Percentiles rank a stretch among this genome's conserved stretches.
phyloP scores from a whole-genome alignment of 192 early-diverging fungal genomes.

The Linnemannia zychae region DNA sequence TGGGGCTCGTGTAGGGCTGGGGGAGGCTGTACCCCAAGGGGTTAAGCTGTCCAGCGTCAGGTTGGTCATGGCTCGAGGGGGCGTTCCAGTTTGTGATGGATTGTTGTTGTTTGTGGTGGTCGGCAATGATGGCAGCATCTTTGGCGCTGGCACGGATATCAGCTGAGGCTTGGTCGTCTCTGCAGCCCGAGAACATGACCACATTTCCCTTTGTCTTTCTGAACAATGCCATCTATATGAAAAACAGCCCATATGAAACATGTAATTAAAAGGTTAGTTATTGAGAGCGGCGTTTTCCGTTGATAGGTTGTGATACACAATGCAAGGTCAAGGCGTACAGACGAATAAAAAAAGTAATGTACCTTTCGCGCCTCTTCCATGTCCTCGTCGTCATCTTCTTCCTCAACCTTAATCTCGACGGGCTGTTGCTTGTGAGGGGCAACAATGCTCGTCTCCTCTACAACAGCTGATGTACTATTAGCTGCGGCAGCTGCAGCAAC shows the following conservation, averaged over 20 bases:
- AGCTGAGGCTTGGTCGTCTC: constrained; percentile 77
- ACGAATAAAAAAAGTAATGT: neutral
- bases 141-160: constrained; percentile 76
- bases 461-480: neutral
- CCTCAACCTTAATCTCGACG: neutral
- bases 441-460: neutral
- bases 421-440: neutral
- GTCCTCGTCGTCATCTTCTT: constrained; percentile 14
- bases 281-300: neutral
- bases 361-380: constrained; percentile 40
- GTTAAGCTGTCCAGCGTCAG: constrained; percentile 15
- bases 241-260: neutral
- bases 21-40: constrained; percentile 54
- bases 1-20: constrained; percentile 46
- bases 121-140: constrained; percentile 76
- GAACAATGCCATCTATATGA: constrained; percentile 52
- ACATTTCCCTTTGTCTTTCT: constrained; percentile 71
- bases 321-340: neutral
- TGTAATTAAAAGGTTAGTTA: neutral
- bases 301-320: neutral
- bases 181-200: constrained; percentile 77
- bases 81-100: constrained; percentile 18
- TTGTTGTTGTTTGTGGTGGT: constrained; percentile 37
- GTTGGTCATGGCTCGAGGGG: neutral
- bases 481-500: neutral